These are phyloP conservation scores for Ceratocystis smalleyi DNA, from an alignment of 2,329 filamentous ascomycete genomes.

Conservation along the genomic window DNA sequence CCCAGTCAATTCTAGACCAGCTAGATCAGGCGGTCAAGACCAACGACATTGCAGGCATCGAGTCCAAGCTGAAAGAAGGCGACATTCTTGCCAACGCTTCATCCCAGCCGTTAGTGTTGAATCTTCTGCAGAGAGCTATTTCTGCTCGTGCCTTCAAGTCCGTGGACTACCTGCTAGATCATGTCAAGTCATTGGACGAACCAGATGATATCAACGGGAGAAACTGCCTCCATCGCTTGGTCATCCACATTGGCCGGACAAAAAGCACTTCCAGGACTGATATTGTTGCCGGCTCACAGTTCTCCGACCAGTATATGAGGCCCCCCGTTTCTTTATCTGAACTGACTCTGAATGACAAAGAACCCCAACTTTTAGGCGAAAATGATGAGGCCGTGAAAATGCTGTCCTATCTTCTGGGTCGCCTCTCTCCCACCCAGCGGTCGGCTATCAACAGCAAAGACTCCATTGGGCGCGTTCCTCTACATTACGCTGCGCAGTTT, in stretches of 20 bases:
- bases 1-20: constrained; percentile 50
- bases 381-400: constrained; percentile 65
- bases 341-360: constrained; percentile 47
- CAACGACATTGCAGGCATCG: constrained; percentile 39
- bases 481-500: constrained; percentile 91
- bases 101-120: constrained; percentile 56
- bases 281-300: constrained; percentile 15
- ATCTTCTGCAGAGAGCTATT: constrained; percentile 63
- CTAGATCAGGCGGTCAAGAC: constrained; percentile 57
- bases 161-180: constrained; percentile 54
- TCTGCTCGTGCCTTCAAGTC: constrained; percentile 52
- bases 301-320: constrained; percentile 49
- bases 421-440: constrained; percentile 52
- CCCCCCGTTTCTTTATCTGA: constrained; percentile 27
- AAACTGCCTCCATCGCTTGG: constrained; percentile 81
- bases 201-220: constrained; percentile 85
- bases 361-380: constrained; percentile 48
- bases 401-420: constrained; percentile 46
- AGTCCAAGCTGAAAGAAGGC: constrained; percentile 17
- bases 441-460: constrained; percentile 53
- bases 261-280: constrained; percentile 26
- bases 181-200: constrained; percentile 61
- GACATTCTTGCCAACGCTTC: constrained; percentile 33
- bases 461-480: constrained; percentile 63
- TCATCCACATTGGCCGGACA: constrained; percentile 82